A percentile compares a stretch with the other conserved stretches of the same genome.
These are phyloP conservation scores for Acacia confusa DNA, from an alignment of 306 rosid genomes.

Conservation along the genomic window DNA sequence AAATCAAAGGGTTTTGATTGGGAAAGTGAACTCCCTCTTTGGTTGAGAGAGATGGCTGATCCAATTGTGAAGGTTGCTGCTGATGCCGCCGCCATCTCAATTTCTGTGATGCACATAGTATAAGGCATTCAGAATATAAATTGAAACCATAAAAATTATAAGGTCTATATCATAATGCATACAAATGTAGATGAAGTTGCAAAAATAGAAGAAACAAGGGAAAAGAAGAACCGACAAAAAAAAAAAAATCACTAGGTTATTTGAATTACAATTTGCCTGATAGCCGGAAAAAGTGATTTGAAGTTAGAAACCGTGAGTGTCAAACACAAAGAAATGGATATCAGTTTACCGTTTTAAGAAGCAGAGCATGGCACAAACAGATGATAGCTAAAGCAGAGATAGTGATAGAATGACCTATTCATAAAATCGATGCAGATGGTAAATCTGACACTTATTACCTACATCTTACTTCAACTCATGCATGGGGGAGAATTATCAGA, in stretches of 20 bases:
- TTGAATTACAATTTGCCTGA: background rate
- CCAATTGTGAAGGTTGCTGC: constrained; percentile 64
- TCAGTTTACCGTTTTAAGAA: background rate
- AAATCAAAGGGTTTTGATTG: constrained; percentile 53
- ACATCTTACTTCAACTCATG: background rate
- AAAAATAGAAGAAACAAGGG: background rate
- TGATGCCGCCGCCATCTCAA: constrained; percentile 74
- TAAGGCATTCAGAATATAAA: background rate
- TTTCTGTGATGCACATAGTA: constrained; percentile 32
- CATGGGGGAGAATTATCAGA: background rate
- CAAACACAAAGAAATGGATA: background rate
- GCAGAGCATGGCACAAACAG: background rate
- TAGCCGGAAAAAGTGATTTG: background rate
- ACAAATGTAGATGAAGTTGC: background rate
- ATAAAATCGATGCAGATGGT: background rate
- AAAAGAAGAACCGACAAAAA: background rate
- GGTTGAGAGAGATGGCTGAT: constrained; percentile 44
- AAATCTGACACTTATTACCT: background rate
- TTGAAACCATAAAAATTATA: background rate
- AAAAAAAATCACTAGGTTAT: background rate
- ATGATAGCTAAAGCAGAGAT: background rate
- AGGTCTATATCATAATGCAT: background rate
- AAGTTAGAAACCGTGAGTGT: background rate
- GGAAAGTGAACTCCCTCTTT: constrained; percentile 50
- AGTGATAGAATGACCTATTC: background rate